Conservation (phyloP, 2,329 filamentous ascomycete species). For the Aspergillus thermomutatus region DNA sequence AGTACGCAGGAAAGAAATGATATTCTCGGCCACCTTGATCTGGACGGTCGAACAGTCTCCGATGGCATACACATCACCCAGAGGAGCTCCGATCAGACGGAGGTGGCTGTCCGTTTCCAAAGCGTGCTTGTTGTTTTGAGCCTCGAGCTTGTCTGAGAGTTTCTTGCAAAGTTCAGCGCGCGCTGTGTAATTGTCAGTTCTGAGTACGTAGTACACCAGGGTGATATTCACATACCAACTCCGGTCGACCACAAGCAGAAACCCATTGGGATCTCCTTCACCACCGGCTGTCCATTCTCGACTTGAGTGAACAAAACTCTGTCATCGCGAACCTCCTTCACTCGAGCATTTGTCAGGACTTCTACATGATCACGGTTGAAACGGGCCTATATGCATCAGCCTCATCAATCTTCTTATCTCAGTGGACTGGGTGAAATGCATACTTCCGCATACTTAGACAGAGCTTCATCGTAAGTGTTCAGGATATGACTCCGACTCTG, state of each 20-base stretch:
- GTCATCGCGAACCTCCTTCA: constrained; percentile 81
- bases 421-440: constrained; percentile 1
- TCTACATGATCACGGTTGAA: constrained; percentile 90
- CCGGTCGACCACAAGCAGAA: constrained; percentile 99
- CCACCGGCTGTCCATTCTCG: constrained; percentile 69
- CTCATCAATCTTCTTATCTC: neutral
- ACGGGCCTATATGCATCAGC: constrained; percentile 50
- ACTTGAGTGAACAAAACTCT: constrained; percentile 88
- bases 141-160: constrained; percentile 70
- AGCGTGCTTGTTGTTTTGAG: constrained; percentile 84
- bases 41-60: constrained; percentile 96
- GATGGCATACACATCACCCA: constrained; percentile 94
- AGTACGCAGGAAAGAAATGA: constrained; percentile 83
- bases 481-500: constrained; percentile 92
- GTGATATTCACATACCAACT: constrained; percentile 51
- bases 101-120: constrained; percentile 94
- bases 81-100: constrained; percentile 78
- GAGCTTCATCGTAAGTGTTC: constrained; percentile 94
- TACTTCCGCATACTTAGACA: constrained; percentile 85
- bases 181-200: constrained; percentile 37
- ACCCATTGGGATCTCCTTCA: constrained; percentile 90
- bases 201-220: neutral
- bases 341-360: constrained; percentile 86
- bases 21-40: constrained; percentile 91
- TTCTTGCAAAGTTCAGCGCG: constrained; percentile 77